Evolutionary conservation across 1,284 basidiomycete species (phyloP).

Genomic region (Anthracocystis setariae): DNA sequence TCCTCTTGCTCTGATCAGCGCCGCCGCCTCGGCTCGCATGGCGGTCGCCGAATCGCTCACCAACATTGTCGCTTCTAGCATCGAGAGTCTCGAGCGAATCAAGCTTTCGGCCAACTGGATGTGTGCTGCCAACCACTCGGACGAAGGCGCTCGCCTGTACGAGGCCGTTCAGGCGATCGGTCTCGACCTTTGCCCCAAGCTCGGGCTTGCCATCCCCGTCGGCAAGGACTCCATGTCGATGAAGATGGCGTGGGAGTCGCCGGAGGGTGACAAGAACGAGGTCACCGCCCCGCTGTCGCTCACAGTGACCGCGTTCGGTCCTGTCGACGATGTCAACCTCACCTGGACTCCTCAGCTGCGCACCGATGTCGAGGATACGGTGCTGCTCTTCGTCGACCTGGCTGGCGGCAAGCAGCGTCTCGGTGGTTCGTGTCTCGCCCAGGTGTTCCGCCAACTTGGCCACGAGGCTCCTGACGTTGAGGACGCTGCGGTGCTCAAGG

Average conservation of each 20-base stretch:
- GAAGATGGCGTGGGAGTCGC: slow-evolving; percentile 90
- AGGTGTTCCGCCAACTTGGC: slow-evolving; percentile 93
- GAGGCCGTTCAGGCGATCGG: slow-evolving; percentile 93
- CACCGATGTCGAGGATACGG: slow-evolving; percentile 73
- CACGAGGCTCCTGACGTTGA: slow-evolving; percentile 89
- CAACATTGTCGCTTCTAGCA: slow-evolving; percentile 85
- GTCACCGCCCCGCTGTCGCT: slow-evolving; percentile 91
- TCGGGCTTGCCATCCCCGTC: slow-evolving; percentile 94
- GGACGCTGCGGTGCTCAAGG: slow-evolving; percentile 77
- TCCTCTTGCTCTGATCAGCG: slow-evolving; percentile 84
- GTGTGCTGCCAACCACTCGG: slow-evolving; percentile 89
- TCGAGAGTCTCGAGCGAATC: slow-evolving; percentile 78
- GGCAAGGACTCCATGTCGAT: slow-evolving; percentile 99
- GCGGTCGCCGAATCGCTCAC: slow-evolving; percentile 93
- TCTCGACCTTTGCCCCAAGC: slow-evolving; percentile 90
- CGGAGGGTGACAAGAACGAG: slow-evolving; percentile 74
- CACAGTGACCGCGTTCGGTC: slow-evolving; percentile 93
- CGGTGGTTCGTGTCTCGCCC: slow-evolving; percentile 93
- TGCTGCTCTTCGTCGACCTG: slow-evolving; percentile 89
- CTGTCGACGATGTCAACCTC: slow-evolving; percentile 79
- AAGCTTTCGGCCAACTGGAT: slow-evolving; percentile 99
- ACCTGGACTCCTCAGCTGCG: slow-evolving; percentile 93
- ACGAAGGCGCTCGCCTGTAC: slow-evolving; percentile 90
- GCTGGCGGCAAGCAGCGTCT: slow-evolving; percentile 84
- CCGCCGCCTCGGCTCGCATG: slow-evolving; percentile 92